phyloP scores from a whole-genome alignment of 805 yeast genomes.

The Hanseniaspora lachancei region DNA sequence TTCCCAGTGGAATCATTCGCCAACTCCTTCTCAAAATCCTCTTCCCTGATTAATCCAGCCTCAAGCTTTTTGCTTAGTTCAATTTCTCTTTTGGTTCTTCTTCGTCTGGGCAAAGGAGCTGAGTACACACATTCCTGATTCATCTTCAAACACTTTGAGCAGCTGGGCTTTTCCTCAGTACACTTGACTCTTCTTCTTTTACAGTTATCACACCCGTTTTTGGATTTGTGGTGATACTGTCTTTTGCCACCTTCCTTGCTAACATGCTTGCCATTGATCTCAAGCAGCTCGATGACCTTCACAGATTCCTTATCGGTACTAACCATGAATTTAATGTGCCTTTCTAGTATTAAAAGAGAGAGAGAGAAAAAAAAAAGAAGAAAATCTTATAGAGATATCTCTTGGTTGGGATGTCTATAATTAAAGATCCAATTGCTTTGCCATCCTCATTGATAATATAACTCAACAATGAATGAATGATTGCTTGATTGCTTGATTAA shows the following conservation, averaged over 20 bases:
- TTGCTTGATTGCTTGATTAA: too few species aligned
- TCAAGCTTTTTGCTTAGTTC: neutral
- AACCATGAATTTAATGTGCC: neutral
- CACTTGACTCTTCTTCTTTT: conserved; percentile 84
- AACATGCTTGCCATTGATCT: conserved; percentile 30
- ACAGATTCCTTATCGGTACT: conserved; percentile 15
- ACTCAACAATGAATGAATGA: too few species aligned
- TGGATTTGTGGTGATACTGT: conserved; percentile 76
- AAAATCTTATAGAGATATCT: too few species aligned
- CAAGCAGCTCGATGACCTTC: conserved; percentile 26
- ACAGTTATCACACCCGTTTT: conserved; percentile 82
- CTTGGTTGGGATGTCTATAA: too few species aligned
- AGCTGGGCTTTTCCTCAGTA: conserved; percentile 71
- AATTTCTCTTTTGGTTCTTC: conserved; percentile 15
- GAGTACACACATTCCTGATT: conserved; percentile 62
- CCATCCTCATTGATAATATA: too few species aligned
- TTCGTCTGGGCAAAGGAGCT: conserved; percentile 20
- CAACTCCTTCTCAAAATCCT: neutral
- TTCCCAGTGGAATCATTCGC: neutral
- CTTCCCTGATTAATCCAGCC: conserved; percentile 5
- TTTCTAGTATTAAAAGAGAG: too few species aligned
- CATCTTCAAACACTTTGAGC: conserved; percentile 69
- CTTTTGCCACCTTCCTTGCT: conserved; percentile 42
- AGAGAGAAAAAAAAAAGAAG: too few species aligned
- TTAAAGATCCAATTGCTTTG: too few species aligned